Conservation (phyloP, 768 basidiomycete species). For the Tylopilus balloui region DNA sequence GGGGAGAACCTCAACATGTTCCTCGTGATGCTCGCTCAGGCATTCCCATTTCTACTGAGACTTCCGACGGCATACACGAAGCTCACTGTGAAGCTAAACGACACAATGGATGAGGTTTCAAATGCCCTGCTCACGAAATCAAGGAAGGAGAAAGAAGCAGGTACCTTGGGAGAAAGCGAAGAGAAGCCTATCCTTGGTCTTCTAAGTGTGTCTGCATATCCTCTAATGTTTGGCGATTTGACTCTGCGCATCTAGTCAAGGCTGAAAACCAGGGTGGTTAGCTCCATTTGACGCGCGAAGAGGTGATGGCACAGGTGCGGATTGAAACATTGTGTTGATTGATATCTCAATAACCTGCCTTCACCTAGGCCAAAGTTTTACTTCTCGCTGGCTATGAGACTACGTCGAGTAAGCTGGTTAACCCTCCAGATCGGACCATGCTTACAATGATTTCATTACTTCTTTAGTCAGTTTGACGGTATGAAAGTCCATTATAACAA, state of each 20-base stretch:
- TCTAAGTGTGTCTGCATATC: constrained; percentile 24
- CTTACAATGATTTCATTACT: neutral
- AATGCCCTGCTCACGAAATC: constrained; percentile 30
- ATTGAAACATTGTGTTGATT: neutral
- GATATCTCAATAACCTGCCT: neutral
- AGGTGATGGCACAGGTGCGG: constrained; percentile 35
- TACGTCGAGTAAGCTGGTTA: constrained; percentile 30
- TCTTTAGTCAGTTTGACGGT: constrained; percentile 12
- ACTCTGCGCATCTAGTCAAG: constrained; percentile 28
- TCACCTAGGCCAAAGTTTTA: constrained; percentile 33
- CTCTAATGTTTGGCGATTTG: neutral
- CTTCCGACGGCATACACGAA: constrained; percentile 31
- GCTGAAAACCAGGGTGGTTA: constrained; percentile 30
- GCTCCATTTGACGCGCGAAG: constrained; percentile 36
- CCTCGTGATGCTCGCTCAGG: constrained; percentile 24
- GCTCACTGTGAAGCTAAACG: constrained; percentile 24
- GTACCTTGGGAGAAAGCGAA: constrained; percentile 24
- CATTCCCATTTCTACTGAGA: constrained; percentile 29
- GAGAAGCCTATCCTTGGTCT: constrained; percentile 39
- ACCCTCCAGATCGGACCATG: neutral
- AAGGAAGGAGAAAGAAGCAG: constrained; percentile 31
- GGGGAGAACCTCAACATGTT: constrained; percentile 4
- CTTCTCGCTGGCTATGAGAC: constrained; percentile 40
- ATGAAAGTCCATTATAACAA: neutral
- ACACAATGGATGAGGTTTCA: constrained; percentile 33